A percentile compares a stretch with the other conserved stretches of the same genome.
phyloP scores from a whole-genome alignment of 2,329 filamentous ascomycete genomes.

The Epichloe scottii region DNA sequence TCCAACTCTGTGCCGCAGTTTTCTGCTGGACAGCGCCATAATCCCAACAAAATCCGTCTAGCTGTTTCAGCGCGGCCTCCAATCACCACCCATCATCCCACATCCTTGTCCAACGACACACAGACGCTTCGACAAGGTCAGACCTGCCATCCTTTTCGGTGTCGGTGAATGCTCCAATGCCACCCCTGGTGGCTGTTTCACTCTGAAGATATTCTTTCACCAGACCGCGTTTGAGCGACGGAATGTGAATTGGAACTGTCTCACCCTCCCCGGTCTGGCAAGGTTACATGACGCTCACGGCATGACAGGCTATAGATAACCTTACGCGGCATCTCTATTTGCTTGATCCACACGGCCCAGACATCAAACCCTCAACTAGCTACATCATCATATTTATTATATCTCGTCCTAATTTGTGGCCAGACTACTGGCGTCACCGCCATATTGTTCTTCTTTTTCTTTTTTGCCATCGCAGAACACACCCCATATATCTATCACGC shows the following conservation, averaged over 20 bases:
- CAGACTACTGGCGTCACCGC: not conserved
- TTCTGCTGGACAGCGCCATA: too few relatives aligned
- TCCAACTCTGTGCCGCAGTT: not conserved
- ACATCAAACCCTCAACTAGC: not conserved
- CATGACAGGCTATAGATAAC: slow-evolving; percentile 5
- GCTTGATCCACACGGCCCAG: not conserved
- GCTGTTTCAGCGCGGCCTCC: not conserved
- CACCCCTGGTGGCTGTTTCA: slow-evolving; percentile 12
- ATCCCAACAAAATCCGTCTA: too few relatives aligned
- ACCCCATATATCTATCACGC: not conserved
- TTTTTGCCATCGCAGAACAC: not conserved
- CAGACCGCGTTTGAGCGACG: slow-evolving; percentile 11
- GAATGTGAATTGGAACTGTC: slow-evolving; percentile 8
- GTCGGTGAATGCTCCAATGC: slow-evolving; percentile 10
- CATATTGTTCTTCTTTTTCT: not conserved
- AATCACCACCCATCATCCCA: not conserved
- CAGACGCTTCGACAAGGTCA: slow-evolving; percentile 2
- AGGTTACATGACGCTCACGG: slow-evolving; percentile 4
- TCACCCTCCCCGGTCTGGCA: slow-evolving; percentile 1
- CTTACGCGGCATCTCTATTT: slow-evolving; percentile 8
- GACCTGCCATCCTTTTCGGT: slow-evolving; percentile 8
- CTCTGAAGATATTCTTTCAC: slow-evolving; percentile 12
- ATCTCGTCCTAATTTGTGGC: not conserved
- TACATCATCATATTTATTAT: not conserved
- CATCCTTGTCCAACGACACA: slow-evolving; percentile 2